These are phyloP conservation scores for Fusarium penzigii DNA, from an alignment of 2,329 filamentous ascomycete genomes.

Conservation along the genomic window DNA sequence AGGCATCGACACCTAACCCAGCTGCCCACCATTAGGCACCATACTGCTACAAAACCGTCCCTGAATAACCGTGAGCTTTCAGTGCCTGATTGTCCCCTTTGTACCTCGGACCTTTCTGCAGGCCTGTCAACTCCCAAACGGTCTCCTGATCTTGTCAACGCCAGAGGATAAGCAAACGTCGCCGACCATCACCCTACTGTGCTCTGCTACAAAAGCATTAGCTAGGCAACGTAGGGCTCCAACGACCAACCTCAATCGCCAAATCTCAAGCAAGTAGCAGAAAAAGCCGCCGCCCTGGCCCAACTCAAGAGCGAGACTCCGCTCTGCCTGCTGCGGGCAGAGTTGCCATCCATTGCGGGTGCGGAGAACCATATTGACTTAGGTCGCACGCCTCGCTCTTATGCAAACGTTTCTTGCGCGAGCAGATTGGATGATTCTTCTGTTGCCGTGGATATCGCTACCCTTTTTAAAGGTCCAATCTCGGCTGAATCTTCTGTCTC, in stretches of 20 bases:
- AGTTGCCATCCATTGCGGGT: slow-evolving; percentile 36
- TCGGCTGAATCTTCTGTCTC: slow-evolving; percentile 68
- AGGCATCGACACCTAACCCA: slow-evolving; percentile 30
- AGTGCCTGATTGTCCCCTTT: not conserved
- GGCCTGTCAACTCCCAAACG: no score
- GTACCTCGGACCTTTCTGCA: no score
- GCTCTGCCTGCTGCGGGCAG: slow-evolving; percentile 45
- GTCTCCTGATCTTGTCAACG: no score
- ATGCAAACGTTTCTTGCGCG: slow-evolving; percentile 30
- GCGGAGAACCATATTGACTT: slow-evolving; percentile 30
- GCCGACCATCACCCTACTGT: not conserved
- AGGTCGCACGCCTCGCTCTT: slow-evolving; percentile 30
- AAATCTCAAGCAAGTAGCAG: slow-evolving; percentile 11
- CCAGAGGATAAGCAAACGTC: no score
- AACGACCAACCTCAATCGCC: slow-evolving; percentile 15
- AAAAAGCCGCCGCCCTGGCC: slow-evolving; percentile 40
- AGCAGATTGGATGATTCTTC: slow-evolving; percentile 37
- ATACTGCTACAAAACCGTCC: slow-evolving; percentile 12
- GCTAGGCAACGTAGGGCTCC: slow-evolving; percentile 21
- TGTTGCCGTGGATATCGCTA: slow-evolving; percentile 93
- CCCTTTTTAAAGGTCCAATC: slow-evolving; percentile 76
- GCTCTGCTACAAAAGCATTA: slow-evolving; percentile 15
- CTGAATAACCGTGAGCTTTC: slow-evolving; percentile 3
- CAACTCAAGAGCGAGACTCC: slow-evolving; percentile 44
- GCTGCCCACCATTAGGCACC: slow-evolving; percentile 24